These are phyloP conservation scores for Blastobotrys elegans DNA, from an alignment of 1,139 yeast species.

Conservation along the genomic window DNA sequence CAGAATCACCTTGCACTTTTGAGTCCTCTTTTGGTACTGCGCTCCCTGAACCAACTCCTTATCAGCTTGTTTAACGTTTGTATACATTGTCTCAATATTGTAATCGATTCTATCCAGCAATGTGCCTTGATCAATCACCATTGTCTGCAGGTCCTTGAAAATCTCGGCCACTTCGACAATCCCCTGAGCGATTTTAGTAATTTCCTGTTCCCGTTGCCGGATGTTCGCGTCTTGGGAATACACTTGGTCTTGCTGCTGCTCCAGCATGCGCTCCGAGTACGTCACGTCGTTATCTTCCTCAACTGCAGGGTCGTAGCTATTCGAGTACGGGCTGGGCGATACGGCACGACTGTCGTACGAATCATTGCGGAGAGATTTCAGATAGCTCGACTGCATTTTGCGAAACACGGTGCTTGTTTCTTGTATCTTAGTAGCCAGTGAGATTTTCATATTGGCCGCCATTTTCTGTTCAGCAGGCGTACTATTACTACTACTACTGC, in stretches of 20 bases:
- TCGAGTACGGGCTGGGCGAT: slow-evolving; percentile 24
- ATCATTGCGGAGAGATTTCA: slow-evolving; percentile 48
- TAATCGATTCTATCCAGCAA: slow-evolving; percentile 89
- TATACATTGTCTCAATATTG: slow-evolving; percentile 73
- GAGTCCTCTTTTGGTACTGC: slow-evolving; percentile 77
- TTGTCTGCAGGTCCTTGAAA: slow-evolving; percentile 84
- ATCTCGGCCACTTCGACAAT: slow-evolving; percentile 89
- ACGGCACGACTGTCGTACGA: slow-evolving; percentile 1
- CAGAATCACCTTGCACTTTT: slow-evolving; percentile 83
- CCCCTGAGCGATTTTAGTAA: slow-evolving; percentile 86
- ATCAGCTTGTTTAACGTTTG: slow-evolving; percentile 71
- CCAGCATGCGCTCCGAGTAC: slow-evolving; percentile 42
- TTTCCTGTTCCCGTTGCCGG: slow-evolving; percentile 80
- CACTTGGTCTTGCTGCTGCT: slow-evolving; percentile 29
- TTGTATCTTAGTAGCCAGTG: slow-evolving; percentile 81
- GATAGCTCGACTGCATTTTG: slow-evolving; percentile 81
- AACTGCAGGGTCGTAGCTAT: slow-evolving; percentile 17
- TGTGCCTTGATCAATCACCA: slow-evolving; percentile 95
- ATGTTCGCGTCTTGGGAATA: slow-evolving; percentile 36
- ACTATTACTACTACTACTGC: too few species aligned
- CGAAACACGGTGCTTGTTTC: slow-evolving; percentile 71
- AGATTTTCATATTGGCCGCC: slow-evolving; percentile 74
- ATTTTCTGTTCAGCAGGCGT: slow-evolving; percentile 52
- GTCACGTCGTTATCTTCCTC: slow-evolving; percentile 39
- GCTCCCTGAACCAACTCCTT: slow-evolving; percentile 74